These are phyloP conservation scores for Hypomontagnella submonticulosa DNA, from an alignment of 495 filamentous ascomycete genomes.

Conservation along the genomic window DNA sequence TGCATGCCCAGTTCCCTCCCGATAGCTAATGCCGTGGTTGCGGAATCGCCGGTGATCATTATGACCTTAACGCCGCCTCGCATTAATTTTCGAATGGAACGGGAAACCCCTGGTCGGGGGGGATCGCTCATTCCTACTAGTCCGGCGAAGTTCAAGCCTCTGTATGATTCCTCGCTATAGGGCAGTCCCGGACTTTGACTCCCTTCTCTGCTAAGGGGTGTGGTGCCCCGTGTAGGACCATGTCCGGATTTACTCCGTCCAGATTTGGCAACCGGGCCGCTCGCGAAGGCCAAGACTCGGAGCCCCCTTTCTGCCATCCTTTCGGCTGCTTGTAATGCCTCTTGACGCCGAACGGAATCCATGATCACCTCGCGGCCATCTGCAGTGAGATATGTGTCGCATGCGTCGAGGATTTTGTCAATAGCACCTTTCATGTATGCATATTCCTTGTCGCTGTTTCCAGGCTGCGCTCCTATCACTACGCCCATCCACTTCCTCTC, in stretches of 20 bases:
- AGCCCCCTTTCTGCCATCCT: slow-evolving; percentile 93
- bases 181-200: slow-evolving; percentile 54
- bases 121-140: slow-evolving; percentile 98
- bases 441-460: slow-evolving; percentile 67
- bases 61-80: slow-evolving; percentile 93
- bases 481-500: slow-evolving; percentile 99
- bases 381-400: slow-evolving; percentile 88
- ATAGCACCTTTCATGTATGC: slow-evolving; percentile 96
- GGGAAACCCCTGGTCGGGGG: slow-evolving; percentile 86
- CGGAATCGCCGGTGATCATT: slow-evolving; percentile 98
- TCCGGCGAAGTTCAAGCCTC: slow-evolving; percentile 86
- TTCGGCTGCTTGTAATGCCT: slow-evolving; percentile 83
- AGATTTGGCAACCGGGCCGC: slow-evolving; percentile 66
- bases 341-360: slow-evolving; percentile 78
- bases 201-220: slow-evolving; percentile 46
- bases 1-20: slow-evolving; percentile 94
- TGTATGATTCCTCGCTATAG: slow-evolving; percentile 78
- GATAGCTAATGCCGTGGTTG: slow-evolving; percentile 93
- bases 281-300: slow-evolving; percentile 90
- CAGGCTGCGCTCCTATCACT: slow-evolving; percentile 72
- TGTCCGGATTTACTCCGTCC: slow-evolving; percentile 48
- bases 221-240: slow-evolving; percentile 43
- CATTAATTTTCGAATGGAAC: slow-evolving; percentile 90
- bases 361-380: slow-evolving; percentile 89
- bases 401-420: slow-evolving; percentile 85